Base-by-base conservation (phyloP, 192 early-diverging fungal genomes). In the Geosiphon pyriformis region DNA sequence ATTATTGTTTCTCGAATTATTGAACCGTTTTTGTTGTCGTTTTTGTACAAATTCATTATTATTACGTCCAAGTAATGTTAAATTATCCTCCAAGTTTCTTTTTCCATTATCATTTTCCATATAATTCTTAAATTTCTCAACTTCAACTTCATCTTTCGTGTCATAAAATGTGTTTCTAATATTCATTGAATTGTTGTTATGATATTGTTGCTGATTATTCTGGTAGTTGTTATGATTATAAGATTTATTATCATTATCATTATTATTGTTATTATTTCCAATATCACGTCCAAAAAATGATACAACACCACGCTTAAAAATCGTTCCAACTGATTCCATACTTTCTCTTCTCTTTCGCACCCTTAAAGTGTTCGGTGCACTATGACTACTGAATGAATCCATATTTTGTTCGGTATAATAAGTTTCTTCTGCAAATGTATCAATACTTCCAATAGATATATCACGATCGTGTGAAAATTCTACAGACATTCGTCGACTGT, bases 401-500 rank as follows among this genome's bases (percentile, higher is more conserved):
- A 42, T 4, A 67, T 67, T 67, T 22, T 54, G 65, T 29, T 67
- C 65, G 11, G 51, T 23, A 31, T 32, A 67, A 48, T 67, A 67
- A 22, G 52, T 34, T 30, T 67, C 65, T 25, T 67, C 65, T n/a
- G 65, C 53, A 56, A 67, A 67, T 17, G 65, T 67, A 47, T 67
- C 65, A 57, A 67, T 67, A 47, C 65, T 67, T 26, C 54, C 65
- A 57, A 67, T 33, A 23, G 65, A 67, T 30, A 57, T 20, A 29
- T 67, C 65, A 29, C 65, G 54, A 11, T 67, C 65, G 25, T 67
- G 65, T 15, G 26, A 67, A 46, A 47, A 67, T 22, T 67, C 65
- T 20, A 67, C 65, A 1, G 65, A 67, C 31, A 67, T 31, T 32
- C 65, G 25, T 31, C 65, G 53, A 23, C 25, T 67, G 57, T 67